Evolutionary conservation across 1,139 yeast genomes (phyloP).

Genomic region (Yamadazyma dendronema): DNA sequence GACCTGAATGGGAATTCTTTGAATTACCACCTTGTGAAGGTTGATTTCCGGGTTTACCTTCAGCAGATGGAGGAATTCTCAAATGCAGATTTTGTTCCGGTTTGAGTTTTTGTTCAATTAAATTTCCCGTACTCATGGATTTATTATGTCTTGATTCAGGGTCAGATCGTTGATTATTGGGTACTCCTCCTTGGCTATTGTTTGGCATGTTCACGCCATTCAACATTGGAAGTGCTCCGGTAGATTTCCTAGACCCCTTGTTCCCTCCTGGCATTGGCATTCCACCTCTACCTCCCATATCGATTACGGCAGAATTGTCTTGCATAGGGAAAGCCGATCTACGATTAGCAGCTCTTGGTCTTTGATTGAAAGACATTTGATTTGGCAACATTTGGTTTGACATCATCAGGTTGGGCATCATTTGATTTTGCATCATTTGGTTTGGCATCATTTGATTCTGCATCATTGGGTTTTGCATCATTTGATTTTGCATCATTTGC

Average conservation of each 20-base stretch:
- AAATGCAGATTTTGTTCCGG: constrained; percentile 15
- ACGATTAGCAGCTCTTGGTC: constrained; percentile 28
- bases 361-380: constrained; percentile 7
- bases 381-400: constrained; percentile 7
- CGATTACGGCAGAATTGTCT: constrained; percentile 36
- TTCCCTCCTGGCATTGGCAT: constrained; percentile 39
- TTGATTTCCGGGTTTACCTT: constrained; percentile 22
- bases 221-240: constrained; percentile 12
- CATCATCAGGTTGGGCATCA: constrained; percentile 11
- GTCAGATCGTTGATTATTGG: constrained; percentile 1
- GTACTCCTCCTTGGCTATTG: not conserved
- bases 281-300: constrained; percentile 52
- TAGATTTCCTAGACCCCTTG: constrained; percentile 15
- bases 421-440: constrained; percentile 7
- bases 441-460: constrained; percentile 12
- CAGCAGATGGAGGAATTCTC: constrained; percentile 29
- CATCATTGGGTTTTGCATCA: constrained; percentile 10
- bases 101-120: constrained; percentile 8
- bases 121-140: constrained; percentile 13
- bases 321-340: constrained; percentile 36
- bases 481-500: constrained; percentile 11
- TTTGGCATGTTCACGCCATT: constrained; percentile 1
- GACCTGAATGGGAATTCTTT: not conserved
- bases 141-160: constrained; percentile 10
- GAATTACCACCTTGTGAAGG: constrained; percentile 22